Percentiles rank a stretch among this genome's conserved stretches.
These are phyloP conservation scores for Verticillium longisporum DNA, from an alignment of 2,329 filamentous ascomycete genomes.

Conservation along the genomic window DNA sequence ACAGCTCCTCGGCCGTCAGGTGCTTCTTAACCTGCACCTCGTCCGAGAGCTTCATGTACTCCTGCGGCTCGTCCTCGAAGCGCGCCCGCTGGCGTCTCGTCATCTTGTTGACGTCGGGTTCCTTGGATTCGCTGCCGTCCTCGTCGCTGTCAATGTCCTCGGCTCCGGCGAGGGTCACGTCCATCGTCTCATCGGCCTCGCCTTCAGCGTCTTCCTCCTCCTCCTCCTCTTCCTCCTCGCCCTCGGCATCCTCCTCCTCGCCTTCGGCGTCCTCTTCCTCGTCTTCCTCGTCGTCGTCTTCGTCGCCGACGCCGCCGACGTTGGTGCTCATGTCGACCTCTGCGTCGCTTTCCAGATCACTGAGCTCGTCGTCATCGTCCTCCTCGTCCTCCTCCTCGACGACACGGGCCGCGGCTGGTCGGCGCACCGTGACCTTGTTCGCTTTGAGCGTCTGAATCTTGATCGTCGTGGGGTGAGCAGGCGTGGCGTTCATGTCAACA, in stretches of 20 bases:
- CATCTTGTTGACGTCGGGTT: constrained; percentile 52
- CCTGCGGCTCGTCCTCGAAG: constrained; percentile 48
- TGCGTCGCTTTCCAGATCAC: constrained; percentile 17
- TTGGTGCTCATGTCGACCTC: constrained; percentile 25
- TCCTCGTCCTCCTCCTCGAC: constrained; percentile 14
- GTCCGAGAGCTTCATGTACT: constrained; percentile 46
- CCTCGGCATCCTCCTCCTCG: constrained; percentile 27
- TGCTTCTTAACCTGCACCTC: constrained; percentile 59
- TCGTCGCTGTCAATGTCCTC: constrained; percentile 38
- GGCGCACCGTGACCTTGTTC: constrained; percentile 4
- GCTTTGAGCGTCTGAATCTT: constrained; percentile 11
- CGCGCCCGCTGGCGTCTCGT: constrained; percentile 54
- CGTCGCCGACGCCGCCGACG: constrained; percentile 20
- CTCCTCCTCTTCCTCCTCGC: constrained; percentile 27
- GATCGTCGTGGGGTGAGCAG: constrained; percentile 9
- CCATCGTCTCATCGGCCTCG: constrained; percentile 13
- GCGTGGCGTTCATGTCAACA: constrained; percentile 36
- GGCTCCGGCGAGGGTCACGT: constrained; percentile 15
- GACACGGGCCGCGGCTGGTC: constrained; percentile 11
- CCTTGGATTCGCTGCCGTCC: constrained; percentile 39
- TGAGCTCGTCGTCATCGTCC: constrained; percentile 14
- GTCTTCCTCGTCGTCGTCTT: constrained; percentile 21
- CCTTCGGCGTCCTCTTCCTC: constrained; percentile 36
- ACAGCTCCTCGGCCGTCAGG: constrained; percentile 55
- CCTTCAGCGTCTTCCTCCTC: constrained; percentile 35